A percentile compares a stretch with the other conserved stretches of the same genome.
These are phyloP conservation scores for Globisporangium spinosum DNA, from an alignment of 352 stramenopile genomes.

Conservation along the genomic window DNA sequence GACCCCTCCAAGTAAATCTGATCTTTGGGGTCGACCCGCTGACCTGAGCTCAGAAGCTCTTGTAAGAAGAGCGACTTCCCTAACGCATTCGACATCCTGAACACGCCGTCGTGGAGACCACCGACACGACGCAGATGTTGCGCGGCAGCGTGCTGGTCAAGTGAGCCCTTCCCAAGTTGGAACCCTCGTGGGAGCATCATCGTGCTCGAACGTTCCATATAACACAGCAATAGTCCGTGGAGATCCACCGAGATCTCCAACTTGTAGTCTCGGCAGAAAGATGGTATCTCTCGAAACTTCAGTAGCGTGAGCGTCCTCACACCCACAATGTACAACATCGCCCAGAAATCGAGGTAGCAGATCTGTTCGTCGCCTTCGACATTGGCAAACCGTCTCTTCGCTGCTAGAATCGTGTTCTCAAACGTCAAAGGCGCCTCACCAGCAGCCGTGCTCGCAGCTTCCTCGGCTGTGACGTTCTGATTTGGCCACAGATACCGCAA, in stretches of 20 bases:
- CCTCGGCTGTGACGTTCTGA: conserved; percentile 31
- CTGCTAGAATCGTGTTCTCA: conserved; percentile 46
- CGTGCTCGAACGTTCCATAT: conserved; percentile 58
- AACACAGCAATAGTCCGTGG: conserved; percentile 37
- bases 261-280: conserved; percentile 73
- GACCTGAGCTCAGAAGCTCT: conserved; percentile 29
- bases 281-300: conserved; percentile 64
- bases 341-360: conserved; percentile 84
- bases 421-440: conserved; percentile 42
- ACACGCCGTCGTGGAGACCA: conserved; percentile 47
- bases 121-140: conserved; percentile 44
- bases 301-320: conserved; percentile 50
- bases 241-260: conserved; percentile 62
- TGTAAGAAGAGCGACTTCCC: conserved; percentile 38
- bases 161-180: conserved; percentile 45
- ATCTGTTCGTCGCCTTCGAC: conserved; percentile 51
- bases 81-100: conserved; percentile 31
- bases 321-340: conserved; percentile 75
- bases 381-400: conserved; percentile 47
- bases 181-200: conserved; percentile 55
- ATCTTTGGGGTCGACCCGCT: conserved; percentile 15
- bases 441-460: conserved; percentile 23
- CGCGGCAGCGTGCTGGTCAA: conserved; percentile 33
- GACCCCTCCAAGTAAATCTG: conserved; percentile 36
- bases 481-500: conserved; percentile 67